Base-by-base conservation (phyloP, 306 rosid genomes). In the Gillenia trifoliata region DNA sequence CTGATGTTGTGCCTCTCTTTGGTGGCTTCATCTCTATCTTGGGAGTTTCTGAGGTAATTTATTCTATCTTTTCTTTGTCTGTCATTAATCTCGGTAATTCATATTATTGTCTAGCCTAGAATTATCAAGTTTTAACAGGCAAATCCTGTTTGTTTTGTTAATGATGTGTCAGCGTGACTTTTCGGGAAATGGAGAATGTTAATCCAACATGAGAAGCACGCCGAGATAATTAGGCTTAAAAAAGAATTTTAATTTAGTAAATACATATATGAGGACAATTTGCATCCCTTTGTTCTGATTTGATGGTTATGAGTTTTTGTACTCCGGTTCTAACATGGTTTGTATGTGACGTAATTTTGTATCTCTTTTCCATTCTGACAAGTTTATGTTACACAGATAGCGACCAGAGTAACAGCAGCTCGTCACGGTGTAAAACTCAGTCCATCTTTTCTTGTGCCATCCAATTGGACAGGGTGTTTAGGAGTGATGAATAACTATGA, bases 401-500 rank as follows among this genome's bases (percentile, higher is more conserved):
- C 97, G 75, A 91, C 98, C 5, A 89, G 98, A 84, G 82, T 93
- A 50, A 89, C 93, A 1, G 97, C 96, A n/a, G 96, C 93, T 64
- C 88, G 84, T 3, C 87, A 84, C 60, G 92, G 96, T 73, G 96
- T 93, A 57, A 91, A 91, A 81, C 93, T 93, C 40, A 93, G 97
- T 77, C 98, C 98, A 61, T 93, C 97, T 30, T 93, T 93, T 77
- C 86, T 93, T 43, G 97, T 93, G 66, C 97, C 98, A 47, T 91
- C 98, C 11, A 93, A 74, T 77, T 93, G 97, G 98, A 93, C 97
- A 1, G 98, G 97, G 40, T 93, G 96, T 82, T 65, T 91, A 70
- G 98, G 98, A 75, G 97, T 91, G 82, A 91, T 93, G 87, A 93
- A 93, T 74, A 88, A 93, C 81, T 93, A 93, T 34, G 98, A 93